These are phyloP conservation scores for Gardenia jasminoides DNA, from an alignment of 257 asterid genomes.

Conservation along the genomic window DNA sequence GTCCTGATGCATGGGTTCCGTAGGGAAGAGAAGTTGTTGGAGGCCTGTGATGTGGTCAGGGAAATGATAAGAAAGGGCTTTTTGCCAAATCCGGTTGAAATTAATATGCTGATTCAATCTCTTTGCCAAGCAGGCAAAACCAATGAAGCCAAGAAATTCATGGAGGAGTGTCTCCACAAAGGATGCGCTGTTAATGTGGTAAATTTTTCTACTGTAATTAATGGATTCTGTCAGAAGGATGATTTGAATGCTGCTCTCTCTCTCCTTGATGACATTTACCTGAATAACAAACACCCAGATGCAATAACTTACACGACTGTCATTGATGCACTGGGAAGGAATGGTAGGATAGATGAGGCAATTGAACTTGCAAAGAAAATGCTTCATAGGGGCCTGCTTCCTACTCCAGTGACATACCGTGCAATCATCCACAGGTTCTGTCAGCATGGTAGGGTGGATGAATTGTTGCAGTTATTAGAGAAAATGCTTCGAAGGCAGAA, in stretches of 20 bases:
- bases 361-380: slow-evolving; percentile 62
- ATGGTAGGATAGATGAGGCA: slow-evolving; percentile 74
- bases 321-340: slow-evolving; percentile 60
- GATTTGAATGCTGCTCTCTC: slow-evolving; percentile 87
- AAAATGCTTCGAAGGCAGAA: slow-evolving; percentile 65
- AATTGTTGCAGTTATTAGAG: slow-evolving; percentile 57
- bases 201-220: slow-evolving; percentile 79
- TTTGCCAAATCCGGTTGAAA: slow-evolving; percentile 78
- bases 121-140: slow-evolving; percentile 55
- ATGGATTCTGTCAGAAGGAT: slow-evolving; percentile 72
- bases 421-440: slow-evolving; percentile 75
- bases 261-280: slow-evolving; percentile 89
- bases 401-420: slow-evolving; percentile 83
- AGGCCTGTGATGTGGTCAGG: slow-evolving; percentile 61
- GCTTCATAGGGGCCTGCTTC: slow-evolving; percentile 77
- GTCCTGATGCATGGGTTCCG: slow-evolving; percentile 89
- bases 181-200: slow-evolving; percentile 90
- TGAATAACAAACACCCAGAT: slow-evolving; percentile 85
- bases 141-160: slow-evolving; percentile 56
- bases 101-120: slow-evolving; percentile 74
- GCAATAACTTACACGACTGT: slow-evolving; percentile 67
- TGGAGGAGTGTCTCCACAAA: slow-evolving; percentile 72
- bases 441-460: slow-evolving; percentile 55
- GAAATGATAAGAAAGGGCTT: slow-evolving; percentile 80
- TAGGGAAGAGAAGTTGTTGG: slow-evolving; percentile 75